Percentiles rank a stretch among this genome's conserved stretches.
phyloP scores from a whole-genome alignment of 495 filamentous ascomycete genomes.

The Gamarada debralockiae region DNA sequence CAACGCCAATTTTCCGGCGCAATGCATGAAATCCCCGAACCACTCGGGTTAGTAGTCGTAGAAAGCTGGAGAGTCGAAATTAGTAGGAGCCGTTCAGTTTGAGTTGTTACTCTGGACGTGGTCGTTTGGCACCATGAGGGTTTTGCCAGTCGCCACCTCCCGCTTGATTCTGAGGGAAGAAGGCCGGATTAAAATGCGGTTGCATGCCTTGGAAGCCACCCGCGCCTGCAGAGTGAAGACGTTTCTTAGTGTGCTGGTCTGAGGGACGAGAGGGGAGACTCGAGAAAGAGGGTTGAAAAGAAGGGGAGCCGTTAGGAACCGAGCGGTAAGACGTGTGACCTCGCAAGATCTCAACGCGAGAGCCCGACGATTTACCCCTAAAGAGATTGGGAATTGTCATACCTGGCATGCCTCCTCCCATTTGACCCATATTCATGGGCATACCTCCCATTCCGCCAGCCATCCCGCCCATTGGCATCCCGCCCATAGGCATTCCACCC shows the following conservation, averaged over 20 bases:
- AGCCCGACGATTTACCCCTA: too few relatives aligned
- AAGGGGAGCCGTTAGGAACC: too few relatives aligned
- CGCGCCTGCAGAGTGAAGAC: constrained; percentile 27
- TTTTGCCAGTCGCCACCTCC: constrained; percentile 61
- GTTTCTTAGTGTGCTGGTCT: neutral
- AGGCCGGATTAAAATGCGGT: constrained; percentile 74
- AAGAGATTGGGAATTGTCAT: constrained; percentile 23
- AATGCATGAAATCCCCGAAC: constrained; percentile 15
- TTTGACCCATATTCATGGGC: constrained; percentile 54
- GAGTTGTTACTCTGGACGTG: constrained; percentile 54
- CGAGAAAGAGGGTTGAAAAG: too few relatives aligned
- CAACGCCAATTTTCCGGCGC: constrained; percentile 16
- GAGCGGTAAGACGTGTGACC: too few relatives aligned
- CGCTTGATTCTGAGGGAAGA: constrained; percentile 63
- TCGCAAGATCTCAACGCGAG: too few relatives aligned
- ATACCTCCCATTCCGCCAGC: constrained; percentile 47
- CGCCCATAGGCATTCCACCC: constrained; percentile 62
- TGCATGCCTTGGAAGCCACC: constrained; percentile 67
- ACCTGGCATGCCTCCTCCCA: constrained; percentile 46
- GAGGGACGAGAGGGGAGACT: constrained; percentile 13
- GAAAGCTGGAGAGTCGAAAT: neutral
- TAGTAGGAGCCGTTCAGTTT: neutral
- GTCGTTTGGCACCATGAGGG: constrained; percentile 79
- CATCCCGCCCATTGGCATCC: constrained; percentile 40
- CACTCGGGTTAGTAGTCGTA: neutral